These are phyloP conservation scores for Monilinia vaccinii-corymbosi DNA, from an alignment of 2,329 filamentous ascomycete species.

Conservation along the genomic window DNA sequence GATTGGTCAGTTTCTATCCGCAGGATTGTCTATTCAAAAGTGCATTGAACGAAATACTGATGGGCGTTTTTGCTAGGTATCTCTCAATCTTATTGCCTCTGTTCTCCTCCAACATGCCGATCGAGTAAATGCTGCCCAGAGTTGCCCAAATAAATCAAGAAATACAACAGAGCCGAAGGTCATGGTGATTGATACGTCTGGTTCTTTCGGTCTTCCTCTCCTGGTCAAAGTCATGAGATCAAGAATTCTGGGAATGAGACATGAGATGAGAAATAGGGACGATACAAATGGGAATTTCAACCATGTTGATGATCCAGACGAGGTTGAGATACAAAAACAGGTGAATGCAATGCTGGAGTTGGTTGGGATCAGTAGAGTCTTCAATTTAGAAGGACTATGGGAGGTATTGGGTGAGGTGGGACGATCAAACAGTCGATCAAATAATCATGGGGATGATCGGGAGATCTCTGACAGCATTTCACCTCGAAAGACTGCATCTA, in stretches of 20 bases:
- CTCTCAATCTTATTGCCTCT: conserved; percentile 23
- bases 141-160: background rate
- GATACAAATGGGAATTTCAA: background rate
- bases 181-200: conserved; percentile 26
- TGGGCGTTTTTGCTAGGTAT: conserved; percentile 15
- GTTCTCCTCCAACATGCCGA: conserved; percentile 11
- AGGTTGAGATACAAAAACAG: conserved; percentile 10
- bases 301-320: background rate
- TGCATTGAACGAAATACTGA: background rate
- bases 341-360: conserved; percentile 34
- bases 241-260: conserved; percentile 7
- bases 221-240: conserved; percentile 23
- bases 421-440: background rate
- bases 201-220: conserved; percentile 23
- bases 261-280: background rate
- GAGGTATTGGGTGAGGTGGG: conserved; percentile 45
- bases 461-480: background rate
- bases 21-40: background rate
- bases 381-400: conserved; percentile 49
- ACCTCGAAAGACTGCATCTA: background rate
- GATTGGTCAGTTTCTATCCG: conserved; percentile 24
- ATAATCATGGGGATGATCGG: background rate
- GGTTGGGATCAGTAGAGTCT: conserved; percentile 47
- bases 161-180: conserved; percentile 13
- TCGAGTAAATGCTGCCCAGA: background rate